Conservation (phyloP, 129 eudicot species). For the Smallanthus sonchifolius region DNA sequence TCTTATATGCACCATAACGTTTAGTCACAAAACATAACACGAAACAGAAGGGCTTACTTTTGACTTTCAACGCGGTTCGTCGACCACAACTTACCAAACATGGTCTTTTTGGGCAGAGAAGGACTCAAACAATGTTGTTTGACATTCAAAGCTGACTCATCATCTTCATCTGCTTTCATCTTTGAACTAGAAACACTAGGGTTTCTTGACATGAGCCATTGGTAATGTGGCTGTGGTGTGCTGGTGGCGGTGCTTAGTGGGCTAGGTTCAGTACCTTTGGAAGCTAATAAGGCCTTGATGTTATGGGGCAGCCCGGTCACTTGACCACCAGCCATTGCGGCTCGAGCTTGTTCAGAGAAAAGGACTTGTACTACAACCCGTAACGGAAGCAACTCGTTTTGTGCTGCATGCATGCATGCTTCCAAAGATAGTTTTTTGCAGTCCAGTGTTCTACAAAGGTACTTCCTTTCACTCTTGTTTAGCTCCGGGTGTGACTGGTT, state of each 20-base stretch:
- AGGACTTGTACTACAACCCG: constrained; percentile 87
- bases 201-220: constrained; percentile 55
- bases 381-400: constrained; percentile 77
- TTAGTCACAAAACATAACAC: not conserved
- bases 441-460: constrained; percentile 67
- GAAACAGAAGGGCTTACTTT: not conserved
- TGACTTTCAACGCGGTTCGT: constrained; percentile 33
- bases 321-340: constrained; percentile 56
- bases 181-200: constrained; percentile 46
- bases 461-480: constrained; percentile 73
- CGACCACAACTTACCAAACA: constrained; percentile 67
- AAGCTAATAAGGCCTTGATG: constrained; percentile 57
- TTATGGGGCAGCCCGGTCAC: constrained; percentile 48
- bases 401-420: constrained; percentile 84
- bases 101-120: constrained; percentile 37
- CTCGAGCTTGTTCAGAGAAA: constrained; percentile 82
- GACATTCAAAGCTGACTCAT: constrained; percentile 34
- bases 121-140: constrained; percentile 43
- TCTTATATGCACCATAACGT: not conserved
- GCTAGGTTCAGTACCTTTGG: constrained; percentile 37
- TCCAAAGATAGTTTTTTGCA: constrained; percentile 81
- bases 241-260: constrained; percentile 27
- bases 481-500: constrained; percentile 75
- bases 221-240: constrained; percentile 43
- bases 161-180: constrained; percentile 37